phyloP scores from a whole-genome alignment of 75 land plant genomes.

The Isoetes taiwanensis region DNA sequence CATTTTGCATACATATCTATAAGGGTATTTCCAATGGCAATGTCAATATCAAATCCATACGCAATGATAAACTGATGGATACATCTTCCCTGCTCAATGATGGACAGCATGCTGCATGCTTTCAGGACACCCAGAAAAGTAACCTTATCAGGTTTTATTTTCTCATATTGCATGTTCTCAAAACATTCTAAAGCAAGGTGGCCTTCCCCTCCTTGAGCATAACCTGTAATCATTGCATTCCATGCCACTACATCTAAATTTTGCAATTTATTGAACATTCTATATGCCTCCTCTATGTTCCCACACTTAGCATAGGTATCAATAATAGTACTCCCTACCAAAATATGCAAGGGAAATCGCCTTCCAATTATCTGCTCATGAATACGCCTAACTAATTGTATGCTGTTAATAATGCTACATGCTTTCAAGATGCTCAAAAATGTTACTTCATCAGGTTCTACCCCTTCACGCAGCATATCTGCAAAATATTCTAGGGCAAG shows the following conservation, averaged over 20 bases:
- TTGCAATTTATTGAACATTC: too few species aligned
- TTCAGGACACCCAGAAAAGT: neutral
- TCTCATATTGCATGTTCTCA: neutral
- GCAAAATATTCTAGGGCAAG: too few species aligned
- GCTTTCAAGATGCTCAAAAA: too few species aligned
- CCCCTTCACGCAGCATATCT: too few species aligned
- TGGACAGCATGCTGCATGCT: neutral
- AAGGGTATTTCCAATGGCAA: neutral
- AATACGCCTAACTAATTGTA: too few species aligned
- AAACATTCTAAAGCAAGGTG: neutral
- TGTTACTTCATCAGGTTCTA: too few species aligned
- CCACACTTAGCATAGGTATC: too few species aligned
- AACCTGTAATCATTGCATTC: conserved; percentile 1
- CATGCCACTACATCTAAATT: neutral
- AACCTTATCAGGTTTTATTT: neutral
- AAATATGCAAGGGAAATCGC: too few species aligned
- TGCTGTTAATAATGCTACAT: too few species aligned
- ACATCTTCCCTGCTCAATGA: neutral
- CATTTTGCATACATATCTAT: neutral
- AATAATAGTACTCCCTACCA: too few species aligned
- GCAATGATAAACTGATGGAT: neutral
- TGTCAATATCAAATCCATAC: neutral
- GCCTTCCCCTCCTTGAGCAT: neutral
- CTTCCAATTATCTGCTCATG: too few species aligned
- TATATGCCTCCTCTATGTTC: too few species aligned